Conservation (phyloP, 116 monocot genomes). For the Cymodocea nodosa region DNA sequence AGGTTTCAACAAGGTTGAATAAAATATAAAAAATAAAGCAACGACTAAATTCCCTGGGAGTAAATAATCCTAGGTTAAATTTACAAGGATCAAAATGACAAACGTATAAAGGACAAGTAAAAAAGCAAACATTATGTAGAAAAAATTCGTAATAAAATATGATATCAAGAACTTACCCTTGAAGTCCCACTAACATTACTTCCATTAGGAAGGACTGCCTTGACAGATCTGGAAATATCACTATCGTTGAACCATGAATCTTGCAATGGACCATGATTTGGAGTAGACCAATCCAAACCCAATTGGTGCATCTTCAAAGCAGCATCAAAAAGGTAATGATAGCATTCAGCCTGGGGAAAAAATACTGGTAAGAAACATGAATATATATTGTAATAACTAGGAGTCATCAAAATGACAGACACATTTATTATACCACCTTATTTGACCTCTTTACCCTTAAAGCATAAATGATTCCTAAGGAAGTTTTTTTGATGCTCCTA, state of each 20-base stretch:
- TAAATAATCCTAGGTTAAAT: no score
- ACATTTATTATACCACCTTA: neutral
- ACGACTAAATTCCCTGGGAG: no score
- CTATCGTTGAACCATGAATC: constrained; percentile 11
- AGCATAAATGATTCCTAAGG: no score
- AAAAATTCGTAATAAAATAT: neutral
- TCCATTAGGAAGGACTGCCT: constrained; percentile 23
- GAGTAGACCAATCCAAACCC: constrained; percentile 76
- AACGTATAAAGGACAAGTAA: no score
- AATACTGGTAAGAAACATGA: neutral
- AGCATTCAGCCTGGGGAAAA: constrained; percentile 80
- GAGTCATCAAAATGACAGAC: neutral
- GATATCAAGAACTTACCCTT: constrained; percentile 30
- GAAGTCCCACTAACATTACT: constrained; percentile 24
- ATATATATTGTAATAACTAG: constrained; percentile 1
- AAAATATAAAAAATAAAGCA: neutral
- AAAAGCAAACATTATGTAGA: no score
- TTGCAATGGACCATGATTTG: constrained; percentile 49
- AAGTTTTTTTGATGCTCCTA: no score
- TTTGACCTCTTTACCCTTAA: no score
- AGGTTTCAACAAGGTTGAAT: neutral
- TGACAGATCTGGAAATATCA: constrained; percentile 15
- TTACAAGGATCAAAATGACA: no score
- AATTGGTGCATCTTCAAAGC: constrained; percentile 74
- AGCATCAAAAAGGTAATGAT: constrained; percentile 99